Base-by-base conservation (phyloP, 176 grass and related monocot genomes). In the Hyparrhenia diplandra region DNA sequence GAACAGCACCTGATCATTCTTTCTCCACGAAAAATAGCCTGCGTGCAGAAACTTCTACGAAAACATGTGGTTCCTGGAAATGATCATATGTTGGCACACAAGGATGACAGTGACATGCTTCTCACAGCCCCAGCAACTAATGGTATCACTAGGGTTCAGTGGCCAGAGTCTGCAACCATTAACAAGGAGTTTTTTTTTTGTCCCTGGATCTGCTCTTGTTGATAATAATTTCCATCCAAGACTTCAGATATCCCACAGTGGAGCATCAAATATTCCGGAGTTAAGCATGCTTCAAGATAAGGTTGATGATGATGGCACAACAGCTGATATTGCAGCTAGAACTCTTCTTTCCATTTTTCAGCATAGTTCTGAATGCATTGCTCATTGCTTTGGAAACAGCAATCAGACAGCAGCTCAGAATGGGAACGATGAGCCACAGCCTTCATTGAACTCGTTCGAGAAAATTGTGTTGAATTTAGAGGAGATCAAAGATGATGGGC, bases 271-370 rank as follows among this genome's bases (percentile, higher is more conserved):
- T 74, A 13, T 58, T 55, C 37, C 35, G 43, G 73, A 91, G 20
- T 23, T 49, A 67, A 61, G 61, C n/a, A 81, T 74, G 29, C 78
- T 75, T 51, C 67, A 57, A 86, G n/a, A 31, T 75, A 65, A 65
- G 52, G 69, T 25, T 42, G 24, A 60, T 41, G 78, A 71, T 36
- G 64, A 68, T 63, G 88, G 86, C 67, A 35, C 39, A 47, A 13
- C 60, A 21, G 72, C 78, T 35, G 28, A 76, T 39, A 60, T 37
- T 12, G 92, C 96, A 45, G 96, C 96, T 49, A 88, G 89, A 59
- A 95, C 77, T 1, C 96, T 99, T 54, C 18, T 99, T 63, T 99
- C 87, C 35, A 82, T 99, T 29, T 91, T 85, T 63, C 70, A 69
- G 30, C 32, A 91, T 68, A 86, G 73, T 32, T 83, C 76, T 31